Evolutionary conservation across 306 rosid species (phyloP), one percentile per base, ranked within the genome.

Genomic region (Amphicarpaea edgeworthii): DNA sequence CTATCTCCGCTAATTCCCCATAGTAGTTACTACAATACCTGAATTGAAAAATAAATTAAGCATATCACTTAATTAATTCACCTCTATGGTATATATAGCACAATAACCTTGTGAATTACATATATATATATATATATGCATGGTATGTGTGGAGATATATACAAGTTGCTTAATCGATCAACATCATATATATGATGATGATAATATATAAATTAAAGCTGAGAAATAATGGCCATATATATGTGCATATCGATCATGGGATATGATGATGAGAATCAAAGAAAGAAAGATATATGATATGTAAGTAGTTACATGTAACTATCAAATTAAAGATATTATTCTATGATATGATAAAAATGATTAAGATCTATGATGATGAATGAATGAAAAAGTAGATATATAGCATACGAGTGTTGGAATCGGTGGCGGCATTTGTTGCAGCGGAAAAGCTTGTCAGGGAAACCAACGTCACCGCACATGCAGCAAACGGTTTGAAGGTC

Each of bases 381-480:
- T 1, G 28, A 24, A 3, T 12, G 50, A 55, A 0, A 37, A 21
- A 3, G 7, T 5, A 1, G 2, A 15, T 12, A 23, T 28, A 55
- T 3, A 3, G 3, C 83, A 32, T 88, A 93, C 94, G 94, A 91
- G 94, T 94, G 98, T 69, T 94, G 98, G 85, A 81, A 94, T 11
- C 98, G 98, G 80, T 87, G 79, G 68, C 60, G 87, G 84, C 98
- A 94, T 68, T 86, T 86, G 91, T 83, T 85, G 87, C 98, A 94
- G 83, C 96, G 98, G 85, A 94, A 94, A 62, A 94, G 93, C 78
- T 94, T 94, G 85, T 94, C 94, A 1, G 89, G 83, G 82, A 94
- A 94, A 65, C 98, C 98, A 77, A 94, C 85, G 62, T 94, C 98
- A 30, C 98, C 98, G 34, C 98, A 94, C 96, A 94, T 86, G 97